phyloP scores from a whole-genome alignment of 2,329 filamentous ascomycete genomes.

The Helotiales sp. region DNA sequence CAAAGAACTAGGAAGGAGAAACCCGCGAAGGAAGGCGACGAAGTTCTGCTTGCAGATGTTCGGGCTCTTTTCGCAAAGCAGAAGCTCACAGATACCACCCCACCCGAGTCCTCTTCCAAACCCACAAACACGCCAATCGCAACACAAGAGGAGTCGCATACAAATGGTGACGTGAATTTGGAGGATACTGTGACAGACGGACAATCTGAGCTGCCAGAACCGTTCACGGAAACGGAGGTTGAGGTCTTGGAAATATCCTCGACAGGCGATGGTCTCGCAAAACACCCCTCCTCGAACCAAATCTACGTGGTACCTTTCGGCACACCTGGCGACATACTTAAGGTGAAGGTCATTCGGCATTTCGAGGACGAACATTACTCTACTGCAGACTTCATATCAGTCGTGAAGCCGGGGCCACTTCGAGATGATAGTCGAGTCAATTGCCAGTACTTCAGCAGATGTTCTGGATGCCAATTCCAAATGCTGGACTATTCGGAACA shows the following conservation, averaged over 20 bases:
- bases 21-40: constrained; percentile 63
- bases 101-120: background rate
- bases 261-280: constrained; percentile 86
- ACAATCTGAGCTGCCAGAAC: constrained; percentile 59
- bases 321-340: constrained; percentile 81
- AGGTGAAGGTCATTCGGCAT: constrained; percentile 80
- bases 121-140: constrained; percentile 29
- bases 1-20: constrained; percentile 62
- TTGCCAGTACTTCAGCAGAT: constrained; percentile 86
- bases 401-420: constrained; percentile 73
- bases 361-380: constrained; percentile 69
- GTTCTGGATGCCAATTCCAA: constrained; percentile 95
- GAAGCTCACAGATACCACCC: constrained; percentile 40
- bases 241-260: constrained; percentile 85
- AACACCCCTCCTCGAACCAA: constrained; percentile 64
- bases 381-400: constrained; percentile 79
- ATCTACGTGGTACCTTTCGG: constrained; percentile 90
- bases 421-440: constrained; percentile 78
- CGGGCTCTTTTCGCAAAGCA: constrained; percentile 53
- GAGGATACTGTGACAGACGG: constrained; percentile 33
- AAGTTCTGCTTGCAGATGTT: constrained; percentile 69
- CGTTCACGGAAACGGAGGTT: constrained; percentile 78
- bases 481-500: constrained; percentile 92
- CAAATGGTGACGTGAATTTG: constrained; percentile 35
- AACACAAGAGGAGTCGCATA: constrained; percentile 37